Base-by-base conservation (phyloP, 306 rosid genomes). In the Betula pendula region DNA sequence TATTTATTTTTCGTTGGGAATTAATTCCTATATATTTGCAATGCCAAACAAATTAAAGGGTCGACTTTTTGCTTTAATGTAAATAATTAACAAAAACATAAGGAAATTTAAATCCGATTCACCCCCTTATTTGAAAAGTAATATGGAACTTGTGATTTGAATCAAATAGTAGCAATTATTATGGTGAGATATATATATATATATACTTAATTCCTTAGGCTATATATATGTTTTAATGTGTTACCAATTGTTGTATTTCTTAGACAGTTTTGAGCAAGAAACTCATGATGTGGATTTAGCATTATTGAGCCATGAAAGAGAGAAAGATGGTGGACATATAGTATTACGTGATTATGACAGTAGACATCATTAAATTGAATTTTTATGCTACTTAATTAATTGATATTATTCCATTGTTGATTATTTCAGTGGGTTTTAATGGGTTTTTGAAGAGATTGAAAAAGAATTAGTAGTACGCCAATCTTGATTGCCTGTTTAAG, bases 231-330 rank as follows among this genome's bases (percentile, higher is more conserved):
- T 44, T 9, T 44, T 44, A 44, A 44, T 45, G 12, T 0, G 14
- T 10, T 45, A 10, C 49, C 49, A 6, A 38, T 38, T 38, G 70
- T 60, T 76, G 84, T 48, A 77, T 70, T 76, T 62, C 75, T 80
- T 70, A 55, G 52, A 56, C 71, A 74, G 25, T 71, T 79, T 81
- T 76, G 68, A 71, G 70, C 52, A 59, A 81, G 33, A 66, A 76
- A 2, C 9, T 27, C 35, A 35, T 63, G 71, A 58, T 52, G 71
- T 8, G 66, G 65, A 35, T 72, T 73, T 71, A 11, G 69, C 76
- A 35, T 73, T 48, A 51, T 79, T 72, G 74, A 49, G 65, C 60
- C 66, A 51, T 49, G 58, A 38, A 40, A 43, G 50, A 22, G 15
- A 63, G 70, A 53, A 74, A 22, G 24, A 13, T 20, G 42, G 6